Evolutionary conservation across 352 stramenopile genomes (phyloP), one percentile per base, ranked within the genome.

Genomic region (Globisporangium sylvaticum): DNA sequence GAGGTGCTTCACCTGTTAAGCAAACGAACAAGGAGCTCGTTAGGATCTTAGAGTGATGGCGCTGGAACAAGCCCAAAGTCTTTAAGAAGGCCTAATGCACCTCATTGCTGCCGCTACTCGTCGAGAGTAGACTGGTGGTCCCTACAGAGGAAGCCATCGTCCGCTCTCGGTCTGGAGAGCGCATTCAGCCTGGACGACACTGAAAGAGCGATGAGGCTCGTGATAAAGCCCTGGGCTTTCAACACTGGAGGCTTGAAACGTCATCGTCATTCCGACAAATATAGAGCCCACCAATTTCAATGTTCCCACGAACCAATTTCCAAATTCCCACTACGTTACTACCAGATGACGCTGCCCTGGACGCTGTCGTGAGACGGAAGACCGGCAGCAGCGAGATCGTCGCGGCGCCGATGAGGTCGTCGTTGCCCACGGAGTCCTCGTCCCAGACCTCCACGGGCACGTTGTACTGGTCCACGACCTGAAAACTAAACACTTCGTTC

Each of bases 401-500:
- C 14, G 81, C 76, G 1, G 79, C 75, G 12, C 94, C 95, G 52
- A 98, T 96, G 61, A 97, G 75, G 56, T 97, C 90, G 66, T 98
- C 88, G 50, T 89, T 78, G n/a, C 88, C 83, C 39, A 98, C 73
- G n/a, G 81, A 80, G 70, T 98, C 92, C 62, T 97, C 88, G 62
- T 98, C 93, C 81, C 88, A 97, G 63, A 91, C 81, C 62, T 98
- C 90, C 25, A 98, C 76, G 27, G 83, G 64, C 60, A 98, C 78
- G 58, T 88, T 92, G 72, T 93, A 97, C 69, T 98, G 92, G 66
- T 98, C 94, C 4, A 98, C 95, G 53, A 98, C 76, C 39, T 97
- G 80, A 63, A 98, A 93, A n/a, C 42, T 54, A 54, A 97, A 89
- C 12, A 66, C 44, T 61, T 97, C 78, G 60, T 93, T 75, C 22